These are phyloP conservation scores for Blumeriella jaapii DNA, from an alignment of 2,329 filamentous ascomycete species.

Conservation along the genomic window DNA sequence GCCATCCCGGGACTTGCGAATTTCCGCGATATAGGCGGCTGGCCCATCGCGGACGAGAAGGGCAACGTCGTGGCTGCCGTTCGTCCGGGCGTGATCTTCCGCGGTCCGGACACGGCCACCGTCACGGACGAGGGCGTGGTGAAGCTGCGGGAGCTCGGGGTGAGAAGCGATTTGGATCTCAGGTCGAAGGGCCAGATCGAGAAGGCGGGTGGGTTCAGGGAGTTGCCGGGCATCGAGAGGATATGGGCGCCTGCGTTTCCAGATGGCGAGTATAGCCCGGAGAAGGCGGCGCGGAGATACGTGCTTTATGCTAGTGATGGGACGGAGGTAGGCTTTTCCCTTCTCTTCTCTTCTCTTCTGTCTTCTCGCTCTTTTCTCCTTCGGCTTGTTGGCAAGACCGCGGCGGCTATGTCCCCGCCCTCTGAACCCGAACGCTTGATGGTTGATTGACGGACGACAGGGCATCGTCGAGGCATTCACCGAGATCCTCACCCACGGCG, in stretches of 20 bases:
- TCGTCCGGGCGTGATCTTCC: slow-evolving; percentile 46
- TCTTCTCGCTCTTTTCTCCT: neutral
- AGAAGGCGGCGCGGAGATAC: slow-evolving; percentile 49
- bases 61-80: slow-evolving; percentile 28
- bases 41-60: slow-evolving; percentile 13
- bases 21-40: slow-evolving; percentile 13
- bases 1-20: slow-evolving; percentile 11
- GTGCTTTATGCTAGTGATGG: slow-evolving; percentile 45
- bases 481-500: slow-evolving; percentile 43
- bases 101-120: slow-evolving; percentile 54
- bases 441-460: slow-evolving; percentile 16
- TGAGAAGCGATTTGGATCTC: slow-evolving; percentile 56
- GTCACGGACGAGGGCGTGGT: slow-evolving; percentile 41
- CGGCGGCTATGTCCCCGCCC: no score
- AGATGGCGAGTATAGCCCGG: slow-evolving; percentile 48
- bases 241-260: slow-evolving; percentile 54
- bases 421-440: neutral
- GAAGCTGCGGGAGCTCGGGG: slow-evolving; percentile 40
- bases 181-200: slow-evolving; percentile 50
- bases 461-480: slow-evolving; percentile 53
- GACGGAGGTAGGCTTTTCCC: slow-evolving; percentile 29
- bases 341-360: neutral
- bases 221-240: slow-evolving; percentile 39
- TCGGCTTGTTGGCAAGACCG: neutral
- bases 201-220: slow-evolving; percentile 30